Conservation (phyloP, 306 rosid species). For the Quercus engelmannii region DNA sequence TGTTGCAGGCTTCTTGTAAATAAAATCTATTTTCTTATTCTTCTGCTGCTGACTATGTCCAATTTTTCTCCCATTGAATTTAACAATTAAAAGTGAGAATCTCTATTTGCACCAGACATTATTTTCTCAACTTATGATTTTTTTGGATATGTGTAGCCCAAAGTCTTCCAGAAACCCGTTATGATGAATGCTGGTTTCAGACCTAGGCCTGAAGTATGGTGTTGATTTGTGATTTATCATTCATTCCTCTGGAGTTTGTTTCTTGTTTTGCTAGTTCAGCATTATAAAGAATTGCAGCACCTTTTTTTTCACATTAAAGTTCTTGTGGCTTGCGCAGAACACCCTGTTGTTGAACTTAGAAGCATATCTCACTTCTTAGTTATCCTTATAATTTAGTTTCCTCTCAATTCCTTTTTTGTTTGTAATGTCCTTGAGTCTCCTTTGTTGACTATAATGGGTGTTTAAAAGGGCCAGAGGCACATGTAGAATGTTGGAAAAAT, state of each 20-base stretch:
- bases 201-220: neutral
- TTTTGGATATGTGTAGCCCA: neutral
- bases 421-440: neutral
- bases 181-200: too few relatives aligned
- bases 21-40: neutral
- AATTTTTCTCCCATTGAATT: neutral
- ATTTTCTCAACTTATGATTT: neutral
- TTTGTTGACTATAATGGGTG: neutral
- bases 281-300: neutral
- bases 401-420: neutral
- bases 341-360: neutral
- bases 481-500: neutral
- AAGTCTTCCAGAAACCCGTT: too few relatives aligned
- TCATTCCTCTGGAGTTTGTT: neutral
- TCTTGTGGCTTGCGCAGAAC: neutral
- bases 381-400: neutral
- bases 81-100: neutral
- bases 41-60: neutral
- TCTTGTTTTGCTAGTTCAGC: neutral
- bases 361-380: neutral
- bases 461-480: neutral
- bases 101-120: neutral
- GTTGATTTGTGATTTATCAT: neutral
- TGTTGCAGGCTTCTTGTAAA: neutral
- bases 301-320: neutral